phyloP scores from a whole-genome alignment of 257 asterid species.

The Penstemon barbatus region DNA sequence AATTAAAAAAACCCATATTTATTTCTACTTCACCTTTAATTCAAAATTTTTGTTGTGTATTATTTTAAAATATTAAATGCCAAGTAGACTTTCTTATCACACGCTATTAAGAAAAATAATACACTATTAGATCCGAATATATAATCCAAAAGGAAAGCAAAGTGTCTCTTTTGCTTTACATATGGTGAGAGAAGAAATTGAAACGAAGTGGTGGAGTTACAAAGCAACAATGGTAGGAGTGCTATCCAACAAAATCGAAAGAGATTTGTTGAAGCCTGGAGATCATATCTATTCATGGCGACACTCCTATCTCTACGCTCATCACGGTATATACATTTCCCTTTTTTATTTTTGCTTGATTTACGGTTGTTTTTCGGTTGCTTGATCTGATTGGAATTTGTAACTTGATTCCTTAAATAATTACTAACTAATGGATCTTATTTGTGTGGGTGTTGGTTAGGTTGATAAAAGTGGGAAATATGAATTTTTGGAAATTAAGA shows the following conservation, averaged over 20 bases:
- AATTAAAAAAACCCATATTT: no score
- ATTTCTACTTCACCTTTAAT: no score
- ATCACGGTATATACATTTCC: slow-evolving; percentile 52
- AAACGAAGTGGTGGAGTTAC: no score
- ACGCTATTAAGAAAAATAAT: no score
- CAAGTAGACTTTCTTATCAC: no score
- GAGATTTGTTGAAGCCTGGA: slow-evolving; percentile 60
- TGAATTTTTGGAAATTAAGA: background rate
- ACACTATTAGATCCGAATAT: no score
- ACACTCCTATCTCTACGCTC: slow-evolving; percentile 71
- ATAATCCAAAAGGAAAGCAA: no score
- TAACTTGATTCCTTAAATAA: no score
- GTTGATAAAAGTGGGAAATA: background rate
- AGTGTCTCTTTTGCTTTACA: no score
- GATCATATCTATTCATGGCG: slow-evolving; percentile 96
- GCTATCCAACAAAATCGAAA: slow-evolving; percentile 65
- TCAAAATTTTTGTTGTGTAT: no score
- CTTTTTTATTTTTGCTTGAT: background rate
- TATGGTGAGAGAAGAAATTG: no score
- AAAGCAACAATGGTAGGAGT: slow-evolving; percentile 44
- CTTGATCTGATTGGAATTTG: background rate
- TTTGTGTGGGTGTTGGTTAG: background rate
- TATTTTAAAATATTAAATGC: no score
- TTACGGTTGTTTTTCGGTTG: background rate
- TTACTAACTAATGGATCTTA: background rate